Evolutionary conservation across 192 early-diverging fungal genomes (phyloP).

Genomic region (Jimgerdemannia lactiflua): DNA sequence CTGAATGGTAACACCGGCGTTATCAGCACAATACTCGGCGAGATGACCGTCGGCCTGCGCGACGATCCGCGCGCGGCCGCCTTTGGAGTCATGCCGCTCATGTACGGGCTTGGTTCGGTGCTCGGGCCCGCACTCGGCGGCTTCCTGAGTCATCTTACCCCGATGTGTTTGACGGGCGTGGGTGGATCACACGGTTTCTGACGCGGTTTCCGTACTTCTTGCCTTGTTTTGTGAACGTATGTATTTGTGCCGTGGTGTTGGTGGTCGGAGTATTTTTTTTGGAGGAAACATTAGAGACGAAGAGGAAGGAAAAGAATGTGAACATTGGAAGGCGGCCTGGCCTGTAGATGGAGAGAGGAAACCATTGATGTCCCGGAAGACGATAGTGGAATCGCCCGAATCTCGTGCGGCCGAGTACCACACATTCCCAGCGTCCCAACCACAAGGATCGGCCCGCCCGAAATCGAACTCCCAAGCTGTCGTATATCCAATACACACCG

Average conservation of each 20-base stretch:
- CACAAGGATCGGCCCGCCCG: not conserved
- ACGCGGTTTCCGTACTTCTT: slow-evolving; percentile 64
- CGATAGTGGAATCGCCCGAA: not conserved
- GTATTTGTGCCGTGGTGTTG: slow-evolving; percentile 52
- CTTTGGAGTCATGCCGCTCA: slow-evolving; percentile 64
- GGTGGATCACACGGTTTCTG: slow-evolving; percentile 38
- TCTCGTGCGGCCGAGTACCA: not conserved
- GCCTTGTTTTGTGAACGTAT: slow-evolving; percentile 60
- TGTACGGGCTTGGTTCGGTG: slow-evolving; percentile 56
- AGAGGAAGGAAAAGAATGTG: not conserved
- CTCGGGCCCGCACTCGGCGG: slow-evolving; percentile 68
- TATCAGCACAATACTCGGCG: slow-evolving; percentile 71
- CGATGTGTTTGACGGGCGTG: slow-evolving; percentile 31
- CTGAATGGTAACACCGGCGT: slow-evolving; percentile 67
- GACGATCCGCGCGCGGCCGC: slow-evolving; percentile 43
- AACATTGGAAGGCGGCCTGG: no score
- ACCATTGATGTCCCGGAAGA: not conserved
- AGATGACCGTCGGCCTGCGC: slow-evolving; percentile 70
- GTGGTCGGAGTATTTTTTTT: slow-evolving; percentile 49
- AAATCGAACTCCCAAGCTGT: no score
- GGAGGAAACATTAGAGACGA: slow-evolving; percentile 45
- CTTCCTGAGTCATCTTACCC: slow-evolving; percentile 64
- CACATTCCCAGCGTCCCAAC: no score
- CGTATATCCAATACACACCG: no score
- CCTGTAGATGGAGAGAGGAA: not conserved